Conservation (phyloP, 306 rosid species). For the Dicorynia guianensis region DNA sequence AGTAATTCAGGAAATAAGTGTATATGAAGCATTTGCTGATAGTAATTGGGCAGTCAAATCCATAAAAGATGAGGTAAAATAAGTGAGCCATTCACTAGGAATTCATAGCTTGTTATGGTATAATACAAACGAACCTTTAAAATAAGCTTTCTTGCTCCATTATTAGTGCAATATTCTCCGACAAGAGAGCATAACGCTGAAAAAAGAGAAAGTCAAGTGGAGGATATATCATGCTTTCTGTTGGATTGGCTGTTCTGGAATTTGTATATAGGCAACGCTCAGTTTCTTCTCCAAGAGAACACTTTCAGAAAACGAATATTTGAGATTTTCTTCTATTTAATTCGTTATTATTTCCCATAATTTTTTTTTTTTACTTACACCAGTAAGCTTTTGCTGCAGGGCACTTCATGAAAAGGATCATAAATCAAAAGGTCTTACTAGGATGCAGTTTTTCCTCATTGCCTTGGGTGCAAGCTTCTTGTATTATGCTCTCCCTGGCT, state of each 20-base stretch:
- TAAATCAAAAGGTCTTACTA: constrained; percentile 64
- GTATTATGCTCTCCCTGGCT: constrained; percentile 93
- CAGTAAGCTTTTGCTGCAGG: constrained; percentile 54
- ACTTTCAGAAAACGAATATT: constrained; percentile 29
- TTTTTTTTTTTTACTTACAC: constrained; percentile 37
- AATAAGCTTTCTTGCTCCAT: constrained; percentile 24
- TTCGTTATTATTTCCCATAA: constrained; percentile 31
- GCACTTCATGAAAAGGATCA: constrained; percentile 93
- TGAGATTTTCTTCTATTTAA: constrained; percentile 12
- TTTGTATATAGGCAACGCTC: constrained; percentile 45
- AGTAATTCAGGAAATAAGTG: not conserved
- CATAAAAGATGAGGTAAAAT: constrained; percentile 32
- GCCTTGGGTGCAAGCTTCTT: constrained; percentile 78
- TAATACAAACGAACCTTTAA: not conserved
- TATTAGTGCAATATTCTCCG: constrained; percentile 49
- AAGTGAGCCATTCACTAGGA: constrained; percentile 38
- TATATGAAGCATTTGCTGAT: not conserved
- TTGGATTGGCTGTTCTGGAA: constrained; percentile 40
- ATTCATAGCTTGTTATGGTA: constrained; percentile 26
- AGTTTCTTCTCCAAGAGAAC: constrained; percentile 37
- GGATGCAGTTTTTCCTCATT: constrained; percentile 85
- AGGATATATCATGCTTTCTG: constrained; percentile 31
- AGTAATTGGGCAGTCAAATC: constrained; percentile 25
- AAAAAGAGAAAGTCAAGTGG: constrained; percentile 39
- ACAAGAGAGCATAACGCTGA: constrained; percentile 32